Evolutionary conservation across 169 alveolate genomes (phyloP), one percentile per base, ranked within the genome.

Genomic region (Eimeria acervulina): DNA sequence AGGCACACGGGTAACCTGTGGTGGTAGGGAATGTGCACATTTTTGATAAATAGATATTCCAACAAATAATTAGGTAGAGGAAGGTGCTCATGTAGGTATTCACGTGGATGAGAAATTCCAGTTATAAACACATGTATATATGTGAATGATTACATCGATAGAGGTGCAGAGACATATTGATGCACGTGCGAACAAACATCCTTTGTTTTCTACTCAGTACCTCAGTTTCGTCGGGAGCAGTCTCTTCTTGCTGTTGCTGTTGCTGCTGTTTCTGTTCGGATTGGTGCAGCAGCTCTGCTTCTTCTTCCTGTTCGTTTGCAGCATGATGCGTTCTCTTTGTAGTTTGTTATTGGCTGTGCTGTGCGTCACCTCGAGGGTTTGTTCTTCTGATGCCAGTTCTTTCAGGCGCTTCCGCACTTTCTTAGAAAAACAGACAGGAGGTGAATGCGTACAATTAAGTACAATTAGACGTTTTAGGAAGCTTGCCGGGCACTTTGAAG

Each of bases 401-500:
- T 83, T 83, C 52, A 83, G 72, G 36, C 59, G 52, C 72, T 83
- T 83, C 38, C 74, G 74, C 42, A 83, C 91, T 13, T 31, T 31
- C 91, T 83, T 61, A 52, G 19, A 19, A 23, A 47, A 47, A 42
- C 8, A 36, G 52, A 47, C 33, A 13, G 52, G 10, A 26, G 38
- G 31, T 15, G 59, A 76, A 76, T 76, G 8, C 52, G 59, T 40
- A 40, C 21, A 40, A 7, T 33, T 51, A 36, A 47, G 5, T 12
- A 12, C 12, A 12, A 31, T 13, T 33, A 74, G 26, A 31, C n/a
- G 51, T 31, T 47, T n/a, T n/a, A n/a, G 0, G 68, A 78, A n/a
- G 28, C 91, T 51, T 83, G 47, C 91, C 47, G 91, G 91, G 44
- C 91, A 83, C 74, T 83, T 83, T 40, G 72, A 51, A n/a, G 91